Conservation (phyloP, 257 asterid genomes). For the Leptodermis oblonga region DNA sequence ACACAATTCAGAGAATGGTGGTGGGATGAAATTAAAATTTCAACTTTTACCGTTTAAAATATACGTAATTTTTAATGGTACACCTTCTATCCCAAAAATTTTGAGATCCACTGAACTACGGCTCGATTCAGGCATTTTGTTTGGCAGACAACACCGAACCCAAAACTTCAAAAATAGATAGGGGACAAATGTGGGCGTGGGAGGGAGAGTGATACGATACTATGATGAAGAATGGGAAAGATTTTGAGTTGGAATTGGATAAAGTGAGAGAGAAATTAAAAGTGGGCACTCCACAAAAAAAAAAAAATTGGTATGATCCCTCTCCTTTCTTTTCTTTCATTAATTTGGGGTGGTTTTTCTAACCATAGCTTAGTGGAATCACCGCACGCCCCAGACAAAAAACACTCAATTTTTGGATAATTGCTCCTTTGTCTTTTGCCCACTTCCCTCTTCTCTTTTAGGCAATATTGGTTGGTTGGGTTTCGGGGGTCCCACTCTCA, state of each 20-base stretch:
- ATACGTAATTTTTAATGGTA: too few relatives aligned
- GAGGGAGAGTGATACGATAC: background rate
- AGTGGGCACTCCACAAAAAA: conserved; percentile 36
- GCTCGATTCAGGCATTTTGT: too few relatives aligned
- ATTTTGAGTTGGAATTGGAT: conserved; percentile 11
- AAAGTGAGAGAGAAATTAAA: background rate
- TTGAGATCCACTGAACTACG: too few relatives aligned
- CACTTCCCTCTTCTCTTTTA: background rate
- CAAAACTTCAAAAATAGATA: background rate
- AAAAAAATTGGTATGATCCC: background rate
- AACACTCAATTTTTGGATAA: background rate
- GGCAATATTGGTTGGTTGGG: too few relatives aligned
- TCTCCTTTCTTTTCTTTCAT: too few relatives aligned
- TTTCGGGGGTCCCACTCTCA: conserved; percentile 18
- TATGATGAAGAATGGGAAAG: background rate
- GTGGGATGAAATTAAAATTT: too few relatives aligned
- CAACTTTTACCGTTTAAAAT: too few relatives aligned
- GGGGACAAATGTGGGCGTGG: conserved; percentile 1
- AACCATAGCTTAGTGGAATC: conserved; percentile 35
- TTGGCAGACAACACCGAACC: background rate
- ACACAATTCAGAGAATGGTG: too few relatives aligned
- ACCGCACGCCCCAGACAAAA: conserved; percentile 46
- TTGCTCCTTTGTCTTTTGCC: background rate
- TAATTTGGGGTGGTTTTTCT: too few relatives aligned
- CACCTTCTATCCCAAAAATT: too few relatives aligned